Conservation (phyloP, 1,284 basidiomycete genomes). For the Trichosporon coremiiforme region DNA sequence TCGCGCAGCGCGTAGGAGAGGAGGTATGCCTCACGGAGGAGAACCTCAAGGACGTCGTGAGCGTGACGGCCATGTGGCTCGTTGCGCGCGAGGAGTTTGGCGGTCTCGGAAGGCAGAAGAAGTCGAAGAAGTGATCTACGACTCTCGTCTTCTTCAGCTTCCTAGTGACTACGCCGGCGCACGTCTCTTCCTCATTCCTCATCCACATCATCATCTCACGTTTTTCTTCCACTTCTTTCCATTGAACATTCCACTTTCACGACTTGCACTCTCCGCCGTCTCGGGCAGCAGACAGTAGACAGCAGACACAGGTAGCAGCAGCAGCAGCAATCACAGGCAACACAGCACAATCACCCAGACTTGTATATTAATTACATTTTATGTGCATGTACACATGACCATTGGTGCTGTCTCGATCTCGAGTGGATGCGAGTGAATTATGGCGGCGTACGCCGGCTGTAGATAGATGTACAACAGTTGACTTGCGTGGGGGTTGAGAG, state of each 20-base stretch:
- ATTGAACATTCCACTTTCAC: neutral
- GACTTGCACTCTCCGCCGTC: neutral
- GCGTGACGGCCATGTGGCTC: conserved; percentile 85
- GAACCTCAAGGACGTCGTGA: conserved; percentile 91
- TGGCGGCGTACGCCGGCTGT: neutral
- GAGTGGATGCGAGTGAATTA: neutral
- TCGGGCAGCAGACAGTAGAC: neutral
- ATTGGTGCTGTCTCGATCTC: neutral
- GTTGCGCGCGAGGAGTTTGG: conserved; percentile 90
- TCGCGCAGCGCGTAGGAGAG: conserved; percentile 42
- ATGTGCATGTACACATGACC: conserved; percentile 16
- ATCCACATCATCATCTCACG: neutral
- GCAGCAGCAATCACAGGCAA: neutral
- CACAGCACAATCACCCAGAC: conserved; percentile 10
- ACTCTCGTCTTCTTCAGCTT: neutral
- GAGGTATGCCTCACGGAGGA: conserved; percentile 75
- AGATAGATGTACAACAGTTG: neutral
- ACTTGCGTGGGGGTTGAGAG: neutral
- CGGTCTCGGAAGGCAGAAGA: conserved; percentile 74
- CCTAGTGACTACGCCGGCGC: too few species aligned
- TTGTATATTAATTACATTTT: conserved; percentile 18
- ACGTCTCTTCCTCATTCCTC: too few species aligned
- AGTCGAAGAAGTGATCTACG: conserved; percentile 25
- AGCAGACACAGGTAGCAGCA: neutral
- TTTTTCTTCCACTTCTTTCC: neutral